phyloP scores from a whole-genome alignment of 2,329 filamentous ascomycete species.

The Scytalidium sp. region DNA sequence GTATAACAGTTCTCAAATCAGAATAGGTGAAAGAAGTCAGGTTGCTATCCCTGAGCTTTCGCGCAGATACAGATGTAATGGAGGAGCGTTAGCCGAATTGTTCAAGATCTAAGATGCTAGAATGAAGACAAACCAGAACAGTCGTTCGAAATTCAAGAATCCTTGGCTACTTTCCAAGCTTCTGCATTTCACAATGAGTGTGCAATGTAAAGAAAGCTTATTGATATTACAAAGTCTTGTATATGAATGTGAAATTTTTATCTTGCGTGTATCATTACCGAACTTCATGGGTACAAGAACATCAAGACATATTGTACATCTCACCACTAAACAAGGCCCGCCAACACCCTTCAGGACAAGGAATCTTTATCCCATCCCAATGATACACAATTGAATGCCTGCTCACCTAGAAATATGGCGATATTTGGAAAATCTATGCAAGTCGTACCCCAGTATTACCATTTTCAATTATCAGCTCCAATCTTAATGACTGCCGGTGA shows the following conservation, averaged over 20 bases:
- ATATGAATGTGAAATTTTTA: background rate
- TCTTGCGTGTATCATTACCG: slow-evolving; percentile 5
- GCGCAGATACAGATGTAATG: too few relatives aligned
- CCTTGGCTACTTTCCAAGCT: too few relatives aligned
- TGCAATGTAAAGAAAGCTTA: too few relatives aligned
- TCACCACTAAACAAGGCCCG: background rate
- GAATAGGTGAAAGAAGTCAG: too few relatives aligned
- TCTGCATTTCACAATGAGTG: too few relatives aligned
- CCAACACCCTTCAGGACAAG: background rate
- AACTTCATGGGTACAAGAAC: slow-evolving; percentile 16
- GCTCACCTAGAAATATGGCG: slow-evolving; percentile 15
- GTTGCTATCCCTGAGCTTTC: too few relatives aligned
- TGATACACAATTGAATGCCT: slow-evolving; percentile 17
- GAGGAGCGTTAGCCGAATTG: too few relatives aligned
- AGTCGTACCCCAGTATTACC: slow-evolving; percentile 14
- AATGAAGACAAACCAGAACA: too few relatives aligned
- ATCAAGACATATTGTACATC: slow-evolving; percentile 23
- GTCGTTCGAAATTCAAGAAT: too few relatives aligned
- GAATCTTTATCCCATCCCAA: slow-evolving; percentile 3
- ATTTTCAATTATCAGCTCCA: slow-evolving; percentile 2
- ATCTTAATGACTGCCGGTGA: slow-evolving; percentile 23
- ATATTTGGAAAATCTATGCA: slow-evolving; percentile 26
- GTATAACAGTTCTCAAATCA: too few relatives aligned
- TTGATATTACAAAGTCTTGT: background rate
- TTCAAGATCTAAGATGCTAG: too few relatives aligned